A percentile compares a stretch with the other conserved stretches of the same genome.
phyloP scores from a whole-genome alignment of 495 filamentous ascomycete species.

The Staphylotrichum longicolle region DNA sequence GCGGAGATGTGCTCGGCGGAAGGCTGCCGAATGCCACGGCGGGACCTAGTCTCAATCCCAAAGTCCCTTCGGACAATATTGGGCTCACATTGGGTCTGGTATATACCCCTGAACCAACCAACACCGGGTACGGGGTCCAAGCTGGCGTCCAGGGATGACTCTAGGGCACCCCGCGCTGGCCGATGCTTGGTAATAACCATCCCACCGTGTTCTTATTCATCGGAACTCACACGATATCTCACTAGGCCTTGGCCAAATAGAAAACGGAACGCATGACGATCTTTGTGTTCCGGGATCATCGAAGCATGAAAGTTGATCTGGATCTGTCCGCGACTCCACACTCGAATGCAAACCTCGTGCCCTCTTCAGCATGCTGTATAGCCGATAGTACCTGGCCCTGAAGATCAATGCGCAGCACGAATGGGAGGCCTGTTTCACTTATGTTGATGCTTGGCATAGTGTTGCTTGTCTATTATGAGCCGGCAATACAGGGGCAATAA shows the following conservation, averaged over 20 bases:
- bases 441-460: conserved; percentile 14
- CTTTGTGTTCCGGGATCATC: too few species aligned
- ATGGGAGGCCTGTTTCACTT: conserved; percentile 7
- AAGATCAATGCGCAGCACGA: conserved; percentile 6
- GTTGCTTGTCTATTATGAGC: conserved; percentile 7
- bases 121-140: conserved; percentile 4
- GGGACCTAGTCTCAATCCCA: background rate
- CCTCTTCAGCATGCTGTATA: conserved; percentile 9
- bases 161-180: background rate
- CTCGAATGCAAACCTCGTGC: background rate
- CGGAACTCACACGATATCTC: too few species aligned
- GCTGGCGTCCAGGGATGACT: background rate
- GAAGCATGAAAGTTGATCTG: too few species aligned
- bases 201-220: too few species aligned
- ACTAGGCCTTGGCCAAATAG: too few species aligned
- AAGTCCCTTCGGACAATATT: conserved; percentile 4
- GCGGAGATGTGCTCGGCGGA: conserved; percentile 8
- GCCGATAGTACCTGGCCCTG: conserved; percentile 6
- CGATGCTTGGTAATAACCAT: background rate
- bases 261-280: too few species aligned
- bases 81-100: background rate
- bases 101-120: background rate
- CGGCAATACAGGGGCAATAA: conserved; percentile 12
- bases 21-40: conserved; percentile 5
- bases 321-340: too few species aligned